phyloP scores from a whole-genome alignment of 2,329 filamentous ascomycete genomes.

The Neonectria sp. region DNA sequence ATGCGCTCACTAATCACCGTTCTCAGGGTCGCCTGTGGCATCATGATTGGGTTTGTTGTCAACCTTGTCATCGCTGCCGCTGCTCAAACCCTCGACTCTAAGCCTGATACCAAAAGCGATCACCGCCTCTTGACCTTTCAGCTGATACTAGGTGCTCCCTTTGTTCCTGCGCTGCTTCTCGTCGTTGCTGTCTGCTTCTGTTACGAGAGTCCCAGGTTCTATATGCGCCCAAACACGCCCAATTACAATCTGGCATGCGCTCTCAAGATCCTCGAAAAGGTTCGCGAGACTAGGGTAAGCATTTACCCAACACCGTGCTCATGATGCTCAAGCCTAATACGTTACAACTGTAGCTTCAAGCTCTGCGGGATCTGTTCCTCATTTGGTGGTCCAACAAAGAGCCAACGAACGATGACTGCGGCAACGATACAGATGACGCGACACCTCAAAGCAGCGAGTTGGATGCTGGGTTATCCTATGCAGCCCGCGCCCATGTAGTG shows the following conservation, averaged over 20 bases:
- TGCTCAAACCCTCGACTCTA: conserved; percentile 16
- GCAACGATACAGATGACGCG: background rate
- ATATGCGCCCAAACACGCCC: conserved; percentile 52
- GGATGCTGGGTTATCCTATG: background rate
- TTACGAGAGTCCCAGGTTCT: conserved; percentile 58
- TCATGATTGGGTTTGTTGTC: conserved; percentile 44
- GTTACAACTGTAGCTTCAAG: conserved; percentile 49
- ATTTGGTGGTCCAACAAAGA: conserved; percentile 42
- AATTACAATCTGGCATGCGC: conserved; percentile 54
- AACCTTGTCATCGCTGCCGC: conserved; percentile 38
- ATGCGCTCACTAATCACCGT: conserved; percentile 40
- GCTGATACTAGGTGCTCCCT: conserved; percentile 55
- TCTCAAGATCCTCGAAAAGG: conserved; percentile 50
- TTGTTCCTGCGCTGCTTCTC: conserved; percentile 53
- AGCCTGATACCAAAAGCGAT: background rate
- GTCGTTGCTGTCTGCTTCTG: conserved; percentile 55
- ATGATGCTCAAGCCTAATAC: background rate
- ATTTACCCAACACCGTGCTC: background rate
- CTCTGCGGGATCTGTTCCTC: conserved; percentile 56
- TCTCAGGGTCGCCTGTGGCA: conserved; percentile 43
- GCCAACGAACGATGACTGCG: background rate
- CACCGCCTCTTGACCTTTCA: conserved; percentile 35
- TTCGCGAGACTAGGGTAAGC: conserved; percentile 50
- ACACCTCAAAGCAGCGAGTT: background rate
- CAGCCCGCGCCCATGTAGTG: background rate